Evolutionary conservation across 2,329 filamentous ascomycete genomes (phyloP).

Genomic region (Chalaropsis ovoidea): DNA sequence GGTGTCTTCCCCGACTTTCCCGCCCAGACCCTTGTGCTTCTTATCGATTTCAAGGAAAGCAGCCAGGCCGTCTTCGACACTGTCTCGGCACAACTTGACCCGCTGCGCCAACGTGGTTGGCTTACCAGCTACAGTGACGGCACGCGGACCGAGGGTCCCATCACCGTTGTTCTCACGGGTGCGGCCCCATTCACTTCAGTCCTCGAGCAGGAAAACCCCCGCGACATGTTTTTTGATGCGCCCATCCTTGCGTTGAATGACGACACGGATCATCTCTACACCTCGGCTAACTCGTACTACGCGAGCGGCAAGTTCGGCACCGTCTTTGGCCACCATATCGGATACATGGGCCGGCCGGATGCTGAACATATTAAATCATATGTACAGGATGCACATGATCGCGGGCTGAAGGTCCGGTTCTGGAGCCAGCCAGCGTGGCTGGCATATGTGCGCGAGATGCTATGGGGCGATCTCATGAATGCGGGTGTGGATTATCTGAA

Average conservation of each 20-base stretch:
- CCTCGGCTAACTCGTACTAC: constrained; percentile 53
- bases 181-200: constrained; percentile 50
- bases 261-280: constrained; percentile 34
- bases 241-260: constrained; percentile 40
- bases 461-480: constrained; percentile 47
- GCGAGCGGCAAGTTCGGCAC: constrained; percentile 49
- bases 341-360: constrained; percentile 39
- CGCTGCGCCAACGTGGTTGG: constrained; percentile 50
- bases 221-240: constrained; percentile 58
- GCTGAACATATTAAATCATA: constrained; percentile 36
- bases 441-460: constrained; percentile 41
- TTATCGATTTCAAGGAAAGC: constrained; percentile 60
- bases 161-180: constrained; percentile 62
- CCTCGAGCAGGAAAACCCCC: too few relatives aligned
- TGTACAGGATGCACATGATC: constrained; percentile 38
- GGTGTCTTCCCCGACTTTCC: constrained; percentile 50
- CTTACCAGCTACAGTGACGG: constrained; percentile 44
- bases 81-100: constrained; percentile 40
- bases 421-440: constrained; percentile 54
- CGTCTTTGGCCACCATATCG: constrained; percentile 44
- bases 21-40: constrained; percentile 46
- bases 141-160: constrained; percentile 42
- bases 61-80: constrained; percentile 42
- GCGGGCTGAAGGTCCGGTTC: constrained; percentile 48
- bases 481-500: constrained; percentile 53